A percentile compares a stretch with the other conserved stretches of the same genome.
phyloP scores from a whole-genome alignment of 2,329 filamentous ascomycete genomes.

The Xylariaceae sp. region DNA sequence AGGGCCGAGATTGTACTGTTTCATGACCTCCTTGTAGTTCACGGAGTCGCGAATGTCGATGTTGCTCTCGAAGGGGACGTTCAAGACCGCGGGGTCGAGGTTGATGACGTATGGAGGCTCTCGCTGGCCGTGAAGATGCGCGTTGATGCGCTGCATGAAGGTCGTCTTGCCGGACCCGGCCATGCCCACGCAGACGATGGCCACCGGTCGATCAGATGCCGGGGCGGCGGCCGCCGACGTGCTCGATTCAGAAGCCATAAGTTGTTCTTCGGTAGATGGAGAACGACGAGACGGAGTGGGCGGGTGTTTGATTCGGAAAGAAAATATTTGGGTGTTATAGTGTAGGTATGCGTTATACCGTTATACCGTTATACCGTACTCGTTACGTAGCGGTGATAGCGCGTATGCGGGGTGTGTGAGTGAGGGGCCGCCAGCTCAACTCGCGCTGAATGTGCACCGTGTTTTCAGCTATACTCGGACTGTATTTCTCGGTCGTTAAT shows the following conservation, averaged over 20 bases:
- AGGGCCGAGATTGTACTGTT: constrained; percentile 94
- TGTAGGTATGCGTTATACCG: no score
- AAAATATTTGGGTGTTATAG: constrained; percentile 3
- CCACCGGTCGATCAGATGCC: constrained; percentile 32
- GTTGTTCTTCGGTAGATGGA: not conserved
- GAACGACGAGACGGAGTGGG: not conserved
- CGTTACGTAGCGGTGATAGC: no score
- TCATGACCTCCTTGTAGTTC: constrained; percentile 99
- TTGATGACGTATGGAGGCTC: constrained; percentile 92
- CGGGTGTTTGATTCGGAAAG: constrained; percentile 1
- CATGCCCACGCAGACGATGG: constrained; percentile 95
- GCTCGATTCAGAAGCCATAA: constrained; percentile 17
- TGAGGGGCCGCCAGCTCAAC: no score
- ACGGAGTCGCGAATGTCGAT: constrained; percentile 98
- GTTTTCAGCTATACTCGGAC: no score
- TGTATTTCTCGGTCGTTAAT: no score
- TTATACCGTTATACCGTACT: no score
- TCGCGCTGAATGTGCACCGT: no score
- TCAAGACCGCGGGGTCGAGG: constrained; percentile 89
- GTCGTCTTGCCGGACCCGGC: constrained; percentile 99
- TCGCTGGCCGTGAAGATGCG: constrained; percentile 77
- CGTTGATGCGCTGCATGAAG: constrained; percentile 98
- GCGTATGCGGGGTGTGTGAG: no score
- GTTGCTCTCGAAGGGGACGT: constrained; percentile 91
- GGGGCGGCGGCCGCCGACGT: constrained; percentile 16